Evolutionary conservation across 2,329 filamentous ascomycete species (phyloP), one percentile per base, ranked within the genome.

Genomic region (Ascochyta koolunga): DNA sequence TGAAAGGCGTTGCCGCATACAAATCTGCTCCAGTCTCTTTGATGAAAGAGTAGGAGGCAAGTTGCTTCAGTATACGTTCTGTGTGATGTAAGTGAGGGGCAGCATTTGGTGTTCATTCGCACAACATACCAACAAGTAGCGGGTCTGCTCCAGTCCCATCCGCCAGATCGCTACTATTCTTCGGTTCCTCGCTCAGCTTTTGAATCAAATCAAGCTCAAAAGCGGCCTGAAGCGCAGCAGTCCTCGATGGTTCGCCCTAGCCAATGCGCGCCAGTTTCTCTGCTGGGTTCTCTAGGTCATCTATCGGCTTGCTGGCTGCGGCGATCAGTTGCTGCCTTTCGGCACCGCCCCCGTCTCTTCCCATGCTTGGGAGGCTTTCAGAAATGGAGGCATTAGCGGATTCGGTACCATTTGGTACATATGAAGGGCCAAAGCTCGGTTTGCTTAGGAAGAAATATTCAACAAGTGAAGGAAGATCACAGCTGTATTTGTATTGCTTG

Each of bases 291-390:
- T 46, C 43, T 18, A 38, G 25, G 13, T 37, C 24, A 7, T 31
- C 25, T n/a, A 46, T 21, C 7, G 32, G 24, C 35, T 46, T 46
- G 15, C 13, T 38, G 6, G 43, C 43, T 18, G 35, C 33, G 16
- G 33, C 43, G 16, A 62, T 57, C 16, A 41, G 21, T 25, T 32
- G 21, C 4, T 29, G 33, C 10, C 25, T 19, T 21, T 46, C 43
- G 8, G 10, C 33, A 8, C 31, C 33, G 3, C 33, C 33, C 18
- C 31, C 3, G 22, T 38, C 13, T 29, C 24, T n/a, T 38, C 31
- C 33, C 43, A 46, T 21, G 43, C 33, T 31, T 31, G 33, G 27
- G 27, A 15, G 3, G 27, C 10, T 29, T 29, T 15, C 27, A 29
- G 27, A 29, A 29, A 11, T 29, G 27, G 27, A 1, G 4, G 15